Base-by-base conservation (phyloP, 1,284 basidiomycete species). In the Puccinia novopanici region DNA sequence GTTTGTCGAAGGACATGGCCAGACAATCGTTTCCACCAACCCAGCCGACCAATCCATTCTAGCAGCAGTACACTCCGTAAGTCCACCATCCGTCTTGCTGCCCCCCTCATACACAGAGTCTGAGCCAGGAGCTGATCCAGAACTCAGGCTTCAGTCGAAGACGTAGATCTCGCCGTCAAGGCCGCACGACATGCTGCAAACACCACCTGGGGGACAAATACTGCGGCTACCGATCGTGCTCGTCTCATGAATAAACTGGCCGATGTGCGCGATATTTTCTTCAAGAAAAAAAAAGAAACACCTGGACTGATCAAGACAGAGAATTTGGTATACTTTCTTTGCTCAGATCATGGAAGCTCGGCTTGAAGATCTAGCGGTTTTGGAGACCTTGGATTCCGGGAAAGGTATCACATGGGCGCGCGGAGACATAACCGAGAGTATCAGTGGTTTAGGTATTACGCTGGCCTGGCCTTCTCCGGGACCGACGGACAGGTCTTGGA, bases 401-500 rank as follows among this genome's bases (percentile, higher is more conserved):
- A 82, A 82, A 77, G 81, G 81, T 40, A 72, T 75, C 34, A 82
- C 79, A 57, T 76, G 82, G 72, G 82, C 82, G 27, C 54, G 57
- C 82, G 76, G 82, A 0, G 83, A 84, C 50, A 82, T 84, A 24
- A 50, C 77, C 24, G 83, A 84, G 54, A 71, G 80, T 24, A 81
- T 73, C 10, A 81, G 82, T 22, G 82, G 50, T 75, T 84, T 24
- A 67, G 82, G 45, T 84, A 84, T 71, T 82, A 75, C 57, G 81
- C 81, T 61, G 82, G 83, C n/a, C 74, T 80, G 24, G 82, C 82
- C 6, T 68, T 70, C 61, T 78, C 76, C 6, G 76, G 65, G 17
- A 78, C 76, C 15, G 76, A 84, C 78, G 86, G 85, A 24, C 84
- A 85, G 82, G 83, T 83, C 63, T 84, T 86, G 65, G 85, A 86